These are phyloP conservation scores for Myriangium duriaei DNA, from an alignment of 2,329 filamentous ascomycete species.

Conservation along the genomic window DNA sequence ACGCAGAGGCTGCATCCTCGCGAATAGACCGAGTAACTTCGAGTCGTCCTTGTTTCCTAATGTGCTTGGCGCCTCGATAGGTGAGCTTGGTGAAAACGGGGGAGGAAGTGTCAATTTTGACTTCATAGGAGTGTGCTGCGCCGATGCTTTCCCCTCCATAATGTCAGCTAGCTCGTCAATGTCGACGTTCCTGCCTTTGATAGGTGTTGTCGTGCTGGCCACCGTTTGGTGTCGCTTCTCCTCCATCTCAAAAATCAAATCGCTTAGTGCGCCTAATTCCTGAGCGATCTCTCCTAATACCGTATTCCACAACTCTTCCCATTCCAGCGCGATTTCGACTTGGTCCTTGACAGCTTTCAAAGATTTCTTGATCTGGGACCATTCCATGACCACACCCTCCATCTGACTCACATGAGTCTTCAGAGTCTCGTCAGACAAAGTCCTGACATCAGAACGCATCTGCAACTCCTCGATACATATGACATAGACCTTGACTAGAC, in stretches of 20 bases:
- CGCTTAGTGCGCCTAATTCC: slow-evolving; percentile 68
- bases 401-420: slow-evolving; percentile 71
- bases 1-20: slow-evolving; percentile 84
- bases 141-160: slow-evolving; percentile 67
- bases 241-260: slow-evolving; percentile 94
- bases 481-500: slow-evolving; percentile 83
- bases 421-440: slow-evolving; percentile 59
- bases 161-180: slow-evolving; percentile 87
- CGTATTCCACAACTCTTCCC: slow-evolving; percentile 92
- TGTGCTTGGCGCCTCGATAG: slow-evolving; percentile 47
- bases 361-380: slow-evolving; percentile 67
- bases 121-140: slow-evolving; percentile 33
- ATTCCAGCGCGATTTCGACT: slow-evolving; percentile 96
- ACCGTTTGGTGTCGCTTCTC: slow-evolving; percentile 78
- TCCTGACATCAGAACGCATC: slow-evolving; percentile 58
- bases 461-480: slow-evolving; percentile 88
- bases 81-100: slow-evolving; percentile 47
- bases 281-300: slow-evolving; percentile 87
- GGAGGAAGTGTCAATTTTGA: slow-evolving; percentile 52
- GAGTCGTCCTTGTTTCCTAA: slow-evolving; percentile 65
- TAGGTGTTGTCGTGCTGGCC: slow-evolving; percentile 51
- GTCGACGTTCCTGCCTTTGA: slow-evolving; percentile 46
- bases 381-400: slow-evolving; percentile 74
- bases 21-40: slow-evolving; percentile 77
- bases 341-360: slow-evolving; percentile 73